Evolutionary conservation across 2,329 filamentous ascomycete genomes (phyloP).

Genomic region (Botrytis pseudocinerea): DNA sequence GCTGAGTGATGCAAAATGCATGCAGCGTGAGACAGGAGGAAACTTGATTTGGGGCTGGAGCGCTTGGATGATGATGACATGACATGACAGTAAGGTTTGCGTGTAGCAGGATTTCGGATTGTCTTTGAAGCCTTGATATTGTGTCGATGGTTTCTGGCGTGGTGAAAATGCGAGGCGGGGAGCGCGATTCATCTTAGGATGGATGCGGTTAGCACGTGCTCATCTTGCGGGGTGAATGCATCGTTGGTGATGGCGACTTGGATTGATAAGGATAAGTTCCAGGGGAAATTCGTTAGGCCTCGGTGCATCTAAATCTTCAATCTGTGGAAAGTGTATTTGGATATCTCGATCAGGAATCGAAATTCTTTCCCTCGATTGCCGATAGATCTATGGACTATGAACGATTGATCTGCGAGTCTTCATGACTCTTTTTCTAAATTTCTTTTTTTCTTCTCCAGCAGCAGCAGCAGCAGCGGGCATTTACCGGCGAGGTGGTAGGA

Average conservation of each 20-base stretch:
- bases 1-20: background rate
- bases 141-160: background rate
- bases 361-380: background rate
- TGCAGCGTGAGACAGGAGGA: background rate
- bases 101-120: background rate
- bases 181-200: background rate
- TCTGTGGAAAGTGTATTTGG: background rate
- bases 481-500: background rate
- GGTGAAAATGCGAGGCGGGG: background rate
- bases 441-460: background rate
- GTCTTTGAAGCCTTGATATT: background rate
- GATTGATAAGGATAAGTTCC: slow-evolving; percentile 14
- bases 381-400: background rate
- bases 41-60: slow-evolving; percentile 1
- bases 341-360: background rate
- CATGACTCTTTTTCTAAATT: background rate
- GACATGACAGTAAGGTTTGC: background rate
- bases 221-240: slow-evolving; percentile 3
- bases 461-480: background rate
- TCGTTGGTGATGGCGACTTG: background rate
- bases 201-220: background rate
- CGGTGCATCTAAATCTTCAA: slow-evolving; percentile 17
- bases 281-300: background rate
- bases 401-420: background rate
- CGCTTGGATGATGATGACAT: background rate